phyloP scores from a whole-genome alignment of 108 stramenopile species.

The Cyclotella baltica region DNA sequence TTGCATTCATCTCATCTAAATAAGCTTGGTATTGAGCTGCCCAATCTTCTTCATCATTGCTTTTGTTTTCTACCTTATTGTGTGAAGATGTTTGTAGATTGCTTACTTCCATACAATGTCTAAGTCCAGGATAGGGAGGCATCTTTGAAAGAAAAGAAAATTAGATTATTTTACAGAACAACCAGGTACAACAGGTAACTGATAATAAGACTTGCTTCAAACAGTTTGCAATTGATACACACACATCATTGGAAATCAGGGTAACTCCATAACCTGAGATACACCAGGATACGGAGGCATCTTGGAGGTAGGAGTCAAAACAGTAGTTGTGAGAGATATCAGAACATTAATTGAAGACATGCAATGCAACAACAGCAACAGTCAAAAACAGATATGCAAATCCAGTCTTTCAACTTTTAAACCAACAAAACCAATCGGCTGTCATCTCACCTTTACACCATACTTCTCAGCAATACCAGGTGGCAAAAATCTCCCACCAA shows the following conservation, averaged over 20 bases:
- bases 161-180: neutral
- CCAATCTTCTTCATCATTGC: slow-evolving; percentile 52
- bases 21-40: slow-evolving; percentile 66
- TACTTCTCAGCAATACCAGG: slow-evolving; percentile 85
- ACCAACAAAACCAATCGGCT: too few species aligned
- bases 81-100: slow-evolving; percentile 13
- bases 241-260: neutral
- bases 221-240: neutral
- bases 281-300: slow-evolving; percentile 87
- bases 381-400: too few species aligned
- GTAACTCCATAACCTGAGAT: slow-evolving; percentile 78
- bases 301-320: neutral
- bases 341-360: too few species aligned
- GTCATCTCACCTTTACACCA: slow-evolving; percentile 57
- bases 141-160: slow-evolving; percentile 21
- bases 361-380: too few species aligned
- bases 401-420: too few species aligned
- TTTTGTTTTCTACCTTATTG: neutral
- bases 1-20: slow-evolving; percentile 53
- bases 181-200: neutral
- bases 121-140: slow-evolving; percentile 52
- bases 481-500: slow-evolving; percentile 95
- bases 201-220: too few species aligned
- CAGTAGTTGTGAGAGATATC: neutral
- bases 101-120: slow-evolving; percentile 56